These are phyloP conservation scores for Venturia oleaginea DNA, from an alignment of 2,329 filamentous ascomycete species.

Conservation along the genomic window DNA sequence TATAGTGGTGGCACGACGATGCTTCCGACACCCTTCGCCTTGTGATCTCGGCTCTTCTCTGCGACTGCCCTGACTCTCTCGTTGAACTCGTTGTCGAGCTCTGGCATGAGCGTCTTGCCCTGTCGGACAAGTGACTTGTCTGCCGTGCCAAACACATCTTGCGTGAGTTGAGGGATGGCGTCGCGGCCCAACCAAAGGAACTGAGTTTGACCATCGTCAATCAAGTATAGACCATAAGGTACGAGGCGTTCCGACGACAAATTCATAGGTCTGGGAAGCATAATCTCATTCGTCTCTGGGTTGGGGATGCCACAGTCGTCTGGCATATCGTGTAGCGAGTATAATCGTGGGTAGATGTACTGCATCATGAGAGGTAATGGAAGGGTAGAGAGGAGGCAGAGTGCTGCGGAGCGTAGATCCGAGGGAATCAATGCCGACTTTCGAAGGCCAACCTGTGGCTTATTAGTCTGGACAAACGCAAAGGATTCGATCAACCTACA, in stretches of 20 bases:
- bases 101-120: conserved; percentile 78
- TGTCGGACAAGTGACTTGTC: conserved; percentile 80
- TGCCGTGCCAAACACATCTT: conserved; percentile 81
- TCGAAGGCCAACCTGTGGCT: conserved; percentile 58
- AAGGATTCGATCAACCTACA: conserved; percentile 42
- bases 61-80: conserved; percentile 84
- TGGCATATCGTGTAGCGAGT: conserved; percentile 92
- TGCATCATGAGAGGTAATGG: conserved; percentile 84
- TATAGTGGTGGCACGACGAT: conserved; percentile 91
- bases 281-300: conserved; percentile 75
- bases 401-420: conserved; percentile 84
- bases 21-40: conserved; percentile 78
- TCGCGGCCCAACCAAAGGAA: conserved; percentile 96
- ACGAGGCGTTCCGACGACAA: conserved; percentile 81
- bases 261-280: conserved; percentile 75
- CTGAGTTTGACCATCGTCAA: conserved; percentile 94
- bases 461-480: conserved; percentile 11
- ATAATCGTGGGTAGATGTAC: conserved; percentile 61
- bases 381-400: conserved; percentile 89
- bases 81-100: conserved; percentile 93
- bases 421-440: conserved; percentile 91
- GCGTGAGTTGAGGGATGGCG: conserved; percentile 76
- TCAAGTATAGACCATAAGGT: conserved; percentile 85
- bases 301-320: conserved; percentile 84
- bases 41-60: conserved; percentile 84